These are phyloP conservation scores for Podospora australis DNA, from an alignment of 495 filamentous ascomycete genomes.

Conservation along the genomic window DNA sequence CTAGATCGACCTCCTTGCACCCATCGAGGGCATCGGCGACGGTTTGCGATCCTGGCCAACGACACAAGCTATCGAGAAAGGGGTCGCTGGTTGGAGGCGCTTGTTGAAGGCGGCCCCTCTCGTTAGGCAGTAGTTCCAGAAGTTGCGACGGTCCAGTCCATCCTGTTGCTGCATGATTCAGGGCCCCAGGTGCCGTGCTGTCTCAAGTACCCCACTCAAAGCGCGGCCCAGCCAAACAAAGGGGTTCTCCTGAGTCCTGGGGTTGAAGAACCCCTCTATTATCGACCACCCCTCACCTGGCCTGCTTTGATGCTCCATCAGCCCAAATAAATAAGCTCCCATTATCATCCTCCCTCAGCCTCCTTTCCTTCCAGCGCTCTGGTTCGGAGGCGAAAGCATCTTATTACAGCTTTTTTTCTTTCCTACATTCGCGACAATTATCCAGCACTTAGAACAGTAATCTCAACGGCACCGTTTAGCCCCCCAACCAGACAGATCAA, in stretches of 20 bases:
- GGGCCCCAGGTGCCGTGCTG: not conserved
- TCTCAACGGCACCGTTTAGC: not conserved
- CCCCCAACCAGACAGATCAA: too few species aligned
- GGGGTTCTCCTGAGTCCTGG: too few species aligned
- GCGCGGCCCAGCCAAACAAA: slow-evolving; percentile 5
- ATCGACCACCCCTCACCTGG: slow-evolving; percentile 15
- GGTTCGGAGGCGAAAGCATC: not conserved
- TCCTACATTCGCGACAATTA: not conserved
- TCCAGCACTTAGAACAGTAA: slow-evolving; percentile 4
- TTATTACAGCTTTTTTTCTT: slow-evolving; percentile 1
- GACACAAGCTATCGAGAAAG: not conserved
- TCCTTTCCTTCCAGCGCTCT: not conserved
- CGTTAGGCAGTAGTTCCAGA: slow-evolving; percentile 12
- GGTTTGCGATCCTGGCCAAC: slow-evolving; percentile 2
- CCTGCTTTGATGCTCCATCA: not conserved
- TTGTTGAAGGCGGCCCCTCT: not conserved
- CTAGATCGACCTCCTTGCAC: too few species aligned
- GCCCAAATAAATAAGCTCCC: slow-evolving; percentile 25
- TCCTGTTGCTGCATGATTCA: not conserved
- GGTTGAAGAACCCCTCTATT: slow-evolving; percentile 15
- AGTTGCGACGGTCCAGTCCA: slow-evolving; percentile 9
- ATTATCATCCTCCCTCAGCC: slow-evolving; percentile 12
- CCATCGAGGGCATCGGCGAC: not conserved
- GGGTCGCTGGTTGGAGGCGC: not conserved
- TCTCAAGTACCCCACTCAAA: slow-evolving; percentile 9